phyloP scores from a whole-genome alignment of 129 eudicot genomes.

The Gnaphalium uliginosum region DNA sequence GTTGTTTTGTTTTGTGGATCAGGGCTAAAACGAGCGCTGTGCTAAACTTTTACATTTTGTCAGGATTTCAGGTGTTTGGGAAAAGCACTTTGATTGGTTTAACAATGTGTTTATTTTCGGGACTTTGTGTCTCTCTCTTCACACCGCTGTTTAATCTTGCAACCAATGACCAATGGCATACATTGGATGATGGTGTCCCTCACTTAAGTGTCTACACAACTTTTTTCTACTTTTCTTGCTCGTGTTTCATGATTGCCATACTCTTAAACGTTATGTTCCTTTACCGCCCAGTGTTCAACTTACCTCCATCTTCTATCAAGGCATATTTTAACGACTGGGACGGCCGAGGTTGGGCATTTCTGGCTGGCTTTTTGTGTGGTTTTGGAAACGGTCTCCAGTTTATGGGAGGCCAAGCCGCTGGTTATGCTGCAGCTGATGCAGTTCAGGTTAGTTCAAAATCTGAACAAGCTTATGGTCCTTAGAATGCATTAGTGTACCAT shows the following conservation, averaged over 20 bases:
- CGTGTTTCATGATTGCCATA: slow-evolving; percentile 68
- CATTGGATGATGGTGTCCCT: slow-evolving; percentile 67
- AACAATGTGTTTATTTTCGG: slow-evolving; percentile 69
- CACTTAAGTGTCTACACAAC: slow-evolving; percentile 81
- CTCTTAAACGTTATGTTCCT: slow-evolving; percentile 65
- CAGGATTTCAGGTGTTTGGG: slow-evolving; percentile 63
- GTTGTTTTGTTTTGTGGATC: neutral
- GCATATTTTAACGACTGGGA: slow-evolving; percentile 71
- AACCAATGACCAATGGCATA: slow-evolving; percentile 87
- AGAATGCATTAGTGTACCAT: slow-evolving; percentile 11
- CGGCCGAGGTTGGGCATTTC: slow-evolving; percentile 86
- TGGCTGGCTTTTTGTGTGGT: slow-evolving; percentile 87
- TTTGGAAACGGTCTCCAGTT: slow-evolving; percentile 94
- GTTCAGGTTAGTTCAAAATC: slow-evolving; percentile 61
- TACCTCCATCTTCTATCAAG: slow-evolving; percentile 66
- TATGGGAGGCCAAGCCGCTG: slow-evolving; percentile 98
- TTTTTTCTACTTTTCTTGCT: slow-evolving; percentile 83
- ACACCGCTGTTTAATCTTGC: slow-evolving; percentile 90
- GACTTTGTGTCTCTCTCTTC: slow-evolving; percentile 71
- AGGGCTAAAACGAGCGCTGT: neutral
- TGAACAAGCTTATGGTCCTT: slow-evolving; percentile 3
- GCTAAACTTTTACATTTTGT: slow-evolving; percentile 21
- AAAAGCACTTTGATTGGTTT: slow-evolving; percentile 64
- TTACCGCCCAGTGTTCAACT: slow-evolving; percentile 59
- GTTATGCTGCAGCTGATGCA: slow-evolving; percentile 97